Conservation (phyloP, 2,329 filamentous ascomycete species). For the Fusarium siculi region DNA sequence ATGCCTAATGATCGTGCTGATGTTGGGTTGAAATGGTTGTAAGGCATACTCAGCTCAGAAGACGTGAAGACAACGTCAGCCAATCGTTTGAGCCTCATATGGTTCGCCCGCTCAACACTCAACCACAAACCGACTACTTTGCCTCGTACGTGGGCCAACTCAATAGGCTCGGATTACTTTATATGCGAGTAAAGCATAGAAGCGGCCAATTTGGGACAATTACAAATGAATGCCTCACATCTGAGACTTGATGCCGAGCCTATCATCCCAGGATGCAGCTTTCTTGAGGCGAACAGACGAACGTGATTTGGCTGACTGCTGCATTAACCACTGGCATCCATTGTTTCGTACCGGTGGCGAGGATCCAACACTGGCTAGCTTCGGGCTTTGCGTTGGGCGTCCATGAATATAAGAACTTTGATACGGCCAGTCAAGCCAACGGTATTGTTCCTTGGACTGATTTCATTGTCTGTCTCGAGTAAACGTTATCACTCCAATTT, state of each 20-base stretch:
- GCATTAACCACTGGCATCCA: not conserved
- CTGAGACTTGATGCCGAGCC: not conserved
- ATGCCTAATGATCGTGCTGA: conserved; percentile 25
- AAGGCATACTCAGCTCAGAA: conserved; percentile 3
- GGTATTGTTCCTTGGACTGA: not conserved
- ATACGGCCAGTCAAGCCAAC: not conserved
- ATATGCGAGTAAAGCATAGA: not conserved
- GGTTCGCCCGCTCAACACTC: conserved; percentile 28
- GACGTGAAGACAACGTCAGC: conserved; percentile 12
- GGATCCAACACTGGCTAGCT: not conserved
- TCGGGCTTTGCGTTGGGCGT: conserved; percentile 1
- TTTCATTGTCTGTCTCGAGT: not conserved
- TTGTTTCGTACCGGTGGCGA: not conserved
- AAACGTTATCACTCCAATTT: not conserved
- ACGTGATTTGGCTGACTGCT: not conserved
- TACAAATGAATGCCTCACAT: not conserved
- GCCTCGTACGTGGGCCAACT: conserved; percentile 18
- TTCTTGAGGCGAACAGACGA: not conserved
- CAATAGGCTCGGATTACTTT: not conserved
- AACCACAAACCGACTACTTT: conserved; percentile 7
- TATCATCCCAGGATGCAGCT: not conserved
- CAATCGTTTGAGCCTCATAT: conserved; percentile 32
- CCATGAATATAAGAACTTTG: conserved; percentile 20
- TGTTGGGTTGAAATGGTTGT: conserved; percentile 16
- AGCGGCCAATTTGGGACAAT: not conserved